Percentiles rank a stretch among this genome's conserved stretches.
phyloP scores from a whole-genome alignment of 1,139 yeast species.

The Geotrichum citri-aurantii region DNA sequence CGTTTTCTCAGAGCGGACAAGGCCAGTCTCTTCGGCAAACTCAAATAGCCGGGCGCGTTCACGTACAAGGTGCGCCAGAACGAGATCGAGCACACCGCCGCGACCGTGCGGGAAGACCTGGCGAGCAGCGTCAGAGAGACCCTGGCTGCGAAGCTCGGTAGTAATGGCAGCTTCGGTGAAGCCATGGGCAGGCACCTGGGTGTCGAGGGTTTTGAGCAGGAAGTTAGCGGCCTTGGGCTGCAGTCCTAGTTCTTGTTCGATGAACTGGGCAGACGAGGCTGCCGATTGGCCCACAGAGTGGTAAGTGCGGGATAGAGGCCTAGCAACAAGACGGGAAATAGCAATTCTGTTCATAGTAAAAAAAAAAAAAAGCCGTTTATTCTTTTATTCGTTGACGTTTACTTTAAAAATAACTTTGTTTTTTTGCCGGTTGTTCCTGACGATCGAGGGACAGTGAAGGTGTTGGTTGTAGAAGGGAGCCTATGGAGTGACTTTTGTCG shows the following conservation, averaged over 20 bases:
- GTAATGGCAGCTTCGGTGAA: constrained; percentile 58
- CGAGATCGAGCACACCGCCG: constrained; percentile 51
- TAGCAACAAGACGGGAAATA: not conserved
- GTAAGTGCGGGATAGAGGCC: not conserved
- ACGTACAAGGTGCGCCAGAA: constrained; percentile 57
- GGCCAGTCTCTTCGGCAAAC: constrained; percentile 19
- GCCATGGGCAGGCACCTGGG: constrained; percentile 59
- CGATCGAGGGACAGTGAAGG: not conserved
- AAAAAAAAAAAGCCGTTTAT: too few relatives aligned
- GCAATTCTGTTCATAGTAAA: not conserved
- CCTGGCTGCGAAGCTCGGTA: constrained; percentile 54
- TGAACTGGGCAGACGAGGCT: not conserved
- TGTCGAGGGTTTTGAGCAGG: constrained; percentile 15
- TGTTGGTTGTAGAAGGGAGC: not conserved
- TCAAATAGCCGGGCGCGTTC: constrained; percentile 36
- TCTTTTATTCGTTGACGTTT: too few relatives aligned
- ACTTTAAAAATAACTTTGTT: too few relatives aligned
- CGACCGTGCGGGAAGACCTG: constrained; percentile 48
- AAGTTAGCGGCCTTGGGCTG: constrained; percentile 14
- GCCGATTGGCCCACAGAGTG: constrained; percentile 12
- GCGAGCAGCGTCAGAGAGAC: constrained; percentile 61
- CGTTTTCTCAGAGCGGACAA: constrained; percentile 31
- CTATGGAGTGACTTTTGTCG: not conserved
- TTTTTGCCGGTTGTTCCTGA: not conserved
- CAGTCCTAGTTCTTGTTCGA: constrained; percentile 11